Conservation (phyloP, 1,284 basidiomycete species). For the Lentinus polychrous region DNA sequence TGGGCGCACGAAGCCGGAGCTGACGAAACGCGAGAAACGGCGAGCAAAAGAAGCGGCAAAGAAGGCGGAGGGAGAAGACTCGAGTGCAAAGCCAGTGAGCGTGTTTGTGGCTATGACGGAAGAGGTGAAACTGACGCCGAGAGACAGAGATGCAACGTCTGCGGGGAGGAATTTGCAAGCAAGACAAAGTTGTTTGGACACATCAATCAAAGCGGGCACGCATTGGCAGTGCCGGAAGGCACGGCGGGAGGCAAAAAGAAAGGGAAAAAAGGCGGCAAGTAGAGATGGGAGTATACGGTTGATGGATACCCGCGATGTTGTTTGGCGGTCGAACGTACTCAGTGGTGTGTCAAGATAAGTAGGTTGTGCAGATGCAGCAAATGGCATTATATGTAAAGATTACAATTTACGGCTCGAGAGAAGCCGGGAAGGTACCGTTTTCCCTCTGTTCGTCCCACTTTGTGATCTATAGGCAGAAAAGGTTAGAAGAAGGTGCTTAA, state of each 20-base stretch:
- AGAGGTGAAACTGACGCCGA: slow-evolving; percentile 1
- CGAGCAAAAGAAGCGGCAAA: slow-evolving; percentile 75
- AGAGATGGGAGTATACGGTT: slow-evolving; percentile 6
- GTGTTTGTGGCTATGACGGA: neutral
- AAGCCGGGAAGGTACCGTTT: slow-evolving; percentile 86
- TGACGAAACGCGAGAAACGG: slow-evolving; percentile 80
- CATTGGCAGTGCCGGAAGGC: slow-evolving; percentile 37
- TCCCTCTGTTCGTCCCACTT: slow-evolving; percentile 95
- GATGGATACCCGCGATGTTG: too few relatives aligned
- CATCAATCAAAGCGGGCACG: slow-evolving; percentile 71
- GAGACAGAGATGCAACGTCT: slow-evolving; percentile 64
- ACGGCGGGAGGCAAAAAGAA: slow-evolving; percentile 25
- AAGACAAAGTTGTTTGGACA: slow-evolving; percentile 79
- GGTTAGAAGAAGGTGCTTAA: slow-evolving; percentile 9
- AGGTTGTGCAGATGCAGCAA: too few relatives aligned
- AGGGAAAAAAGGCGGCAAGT: slow-evolving; percentile 35
- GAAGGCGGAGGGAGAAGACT: slow-evolving; percentile 40
- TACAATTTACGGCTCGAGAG: slow-evolving; percentile 62
- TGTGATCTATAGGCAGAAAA: slow-evolving; percentile 44
- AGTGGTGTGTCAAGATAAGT: neutral
- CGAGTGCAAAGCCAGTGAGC: slow-evolving; percentile 17
- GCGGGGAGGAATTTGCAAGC: slow-evolving; percentile 57
- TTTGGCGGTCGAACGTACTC: neutral
- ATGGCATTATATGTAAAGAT: neutral
- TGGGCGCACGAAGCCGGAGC: slow-evolving; percentile 25